Base-by-base conservation (phyloP, 192 early-diverging fungal species). In the Backusella australiensis region DNA sequence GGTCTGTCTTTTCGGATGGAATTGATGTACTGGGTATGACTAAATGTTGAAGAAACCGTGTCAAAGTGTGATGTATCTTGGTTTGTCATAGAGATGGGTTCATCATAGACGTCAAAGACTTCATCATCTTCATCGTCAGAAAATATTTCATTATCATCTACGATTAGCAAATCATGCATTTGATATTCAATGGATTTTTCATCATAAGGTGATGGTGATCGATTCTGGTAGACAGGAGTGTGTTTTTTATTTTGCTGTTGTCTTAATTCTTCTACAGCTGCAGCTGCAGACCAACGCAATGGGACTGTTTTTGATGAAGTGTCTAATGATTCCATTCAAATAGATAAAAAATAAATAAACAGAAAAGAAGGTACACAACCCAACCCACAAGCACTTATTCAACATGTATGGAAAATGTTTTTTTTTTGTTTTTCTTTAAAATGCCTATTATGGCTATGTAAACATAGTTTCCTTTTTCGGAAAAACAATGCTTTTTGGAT, bases 101-200 rank as follows among this genome's bases (percentile, higher is more conserved):
- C 41, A 29, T 49, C 39, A 49, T 71, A 49, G 4, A 46, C 42
- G 3, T 63, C 56, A 29, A 23, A n/a, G 6, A 11, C 53, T 21
- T 63, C 56, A 12, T 63, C 56, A 2, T 63, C 56, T 2, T 63
- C 56, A 12, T 63, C 56, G 11, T 63, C 56, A 12, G 56, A 63
- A 63, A 63, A 63, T 63, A 63, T 63, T 71, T 71, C 70, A 46
- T 32, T 44, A 29, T 71, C 70, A 19, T 71, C 70, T 32, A 71
- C 23, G 9, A 34, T 15, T 34, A 71, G 41, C 17, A 71, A 5
- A 21, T 36, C 21, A 12, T 69, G 21, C 68, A 69, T 69, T 69
- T 69, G 68, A 39, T 23, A 23, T 23, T 39, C 68, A 41, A 69
- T 36, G 3, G 56, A 29, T 29, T 63, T 63, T 63, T 63, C 56